Evolutionary conservation across 345 rosid species (phyloP).

Genomic region (Balakata baccata): DNA sequence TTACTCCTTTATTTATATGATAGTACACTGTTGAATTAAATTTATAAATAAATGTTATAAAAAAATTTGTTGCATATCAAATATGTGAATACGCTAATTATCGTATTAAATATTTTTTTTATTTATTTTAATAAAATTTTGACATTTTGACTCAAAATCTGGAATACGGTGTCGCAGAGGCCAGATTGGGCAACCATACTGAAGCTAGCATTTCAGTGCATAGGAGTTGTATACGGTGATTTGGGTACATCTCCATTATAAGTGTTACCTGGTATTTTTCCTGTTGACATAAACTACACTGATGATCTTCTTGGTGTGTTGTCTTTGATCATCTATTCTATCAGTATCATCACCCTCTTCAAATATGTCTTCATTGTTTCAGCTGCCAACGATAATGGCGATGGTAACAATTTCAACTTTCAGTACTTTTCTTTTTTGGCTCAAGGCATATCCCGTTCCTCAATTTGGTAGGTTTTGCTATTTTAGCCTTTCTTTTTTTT

Average conservation of each 20-base stretch:
- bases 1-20: too few species aligned
- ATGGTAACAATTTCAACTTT: not conserved
- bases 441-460: too few species aligned
- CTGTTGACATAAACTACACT: not conserved
- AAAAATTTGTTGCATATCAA: too few species aligned
- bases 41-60: too few species aligned
- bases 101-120: too few species aligned
- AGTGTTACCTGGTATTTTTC: constrained; percentile 15
- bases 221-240: constrained; percentile 42
- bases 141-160: too few species aligned
- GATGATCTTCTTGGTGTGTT: constrained; percentile 16
- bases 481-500: too few species aligned
- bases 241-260: constrained; percentile 27
- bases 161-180: not conserved
- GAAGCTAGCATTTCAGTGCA: constrained; percentile 33
- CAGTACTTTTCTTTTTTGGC: too few species aligned
- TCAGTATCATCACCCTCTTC: constrained; percentile 7
- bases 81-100: too few species aligned
- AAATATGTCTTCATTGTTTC: constrained; percentile 16
- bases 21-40: too few species aligned
- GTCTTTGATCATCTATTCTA: constrained; percentile 12
- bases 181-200: constrained; percentile 6
- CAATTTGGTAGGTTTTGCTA: too few species aligned
- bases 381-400: constrained; percentile 20
- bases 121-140: too few species aligned